Percentiles rank a stretch among this genome's conserved stretches.
phyloP scores from a whole-genome alignment of 2,329 filamentous ascomycete species.

The Calcarisporium arbuscula region DNA sequence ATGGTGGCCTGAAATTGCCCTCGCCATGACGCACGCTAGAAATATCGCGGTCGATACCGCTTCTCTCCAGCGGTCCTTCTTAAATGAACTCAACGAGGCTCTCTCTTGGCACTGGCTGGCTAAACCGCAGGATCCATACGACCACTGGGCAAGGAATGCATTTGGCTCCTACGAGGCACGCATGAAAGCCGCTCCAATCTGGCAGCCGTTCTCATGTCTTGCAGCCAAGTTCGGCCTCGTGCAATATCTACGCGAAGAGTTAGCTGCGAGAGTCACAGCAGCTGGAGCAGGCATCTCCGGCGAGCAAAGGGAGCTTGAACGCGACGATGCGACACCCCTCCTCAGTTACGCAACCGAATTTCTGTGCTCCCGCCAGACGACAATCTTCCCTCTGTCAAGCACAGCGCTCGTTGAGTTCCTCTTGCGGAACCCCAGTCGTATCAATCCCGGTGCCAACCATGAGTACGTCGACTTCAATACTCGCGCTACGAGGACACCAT shows the following conservation, averaged over 20 bases:
- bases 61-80: conserved; percentile 10
- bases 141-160: conserved; percentile 26
- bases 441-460: conserved; percentile 15
- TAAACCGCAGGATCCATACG: conserved; percentile 17
- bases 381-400: conserved; percentile 26
- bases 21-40: conserved; percentile 30
- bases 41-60: conserved; percentile 15
- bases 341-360: conserved; percentile 26
- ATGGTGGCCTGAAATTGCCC: conserved; percentile 30
- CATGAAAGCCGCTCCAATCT: conserved; percentile 20
- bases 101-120: conserved; percentile 24
- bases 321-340: conserved; percentile 19
- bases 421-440: conserved; percentile 8
- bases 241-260: conserved; percentile 18
- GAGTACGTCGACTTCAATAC: conserved; percentile 17
- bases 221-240: conserved; percentile 26
- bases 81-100: conserved; percentile 21
- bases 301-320: conserved; percentile 1
- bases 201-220: conserved; percentile 23
- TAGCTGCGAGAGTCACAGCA: conserved; percentile 6
- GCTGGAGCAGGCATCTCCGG: not conserved
- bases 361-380: conserved; percentile 25
- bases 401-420: conserved; percentile 20
- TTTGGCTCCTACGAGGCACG: conserved; percentile 25
- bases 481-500: conserved; percentile 17